Evolutionary conservation across 768 basidiomycete genomes (phyloP).

Genomic region (Lyophyllum atratum): DNA sequence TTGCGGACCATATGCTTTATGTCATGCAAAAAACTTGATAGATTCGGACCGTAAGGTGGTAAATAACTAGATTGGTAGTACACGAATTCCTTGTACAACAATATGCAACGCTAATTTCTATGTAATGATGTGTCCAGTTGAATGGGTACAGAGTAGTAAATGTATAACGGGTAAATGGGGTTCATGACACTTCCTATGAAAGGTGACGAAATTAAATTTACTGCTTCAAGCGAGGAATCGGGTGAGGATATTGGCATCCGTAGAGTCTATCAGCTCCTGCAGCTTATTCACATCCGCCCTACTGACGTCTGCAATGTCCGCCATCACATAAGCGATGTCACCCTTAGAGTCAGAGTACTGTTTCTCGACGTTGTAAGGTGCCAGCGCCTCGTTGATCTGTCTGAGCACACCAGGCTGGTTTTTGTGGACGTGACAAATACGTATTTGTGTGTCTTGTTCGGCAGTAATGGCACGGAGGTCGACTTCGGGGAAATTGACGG

Average conservation of each 20-base stretch:
- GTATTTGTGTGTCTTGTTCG: slow-evolving; percentile 78
- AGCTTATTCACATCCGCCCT: slow-evolving; percentile 76
- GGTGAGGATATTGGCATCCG: slow-evolving; percentile 87
- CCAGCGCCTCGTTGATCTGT: slow-evolving; percentile 91
- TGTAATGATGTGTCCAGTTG: slow-evolving; percentile 44
- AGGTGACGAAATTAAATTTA: not conserved
- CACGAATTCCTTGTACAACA: slow-evolving; percentile 23
- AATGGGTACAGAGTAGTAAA: slow-evolving; percentile 39
- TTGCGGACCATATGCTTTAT: not conserved
- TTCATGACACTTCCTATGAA: slow-evolving; percentile 1
- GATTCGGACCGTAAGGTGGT: slow-evolving; percentile 2
- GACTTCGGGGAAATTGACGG: slow-evolving; percentile 99
- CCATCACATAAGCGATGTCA: slow-evolving; percentile 93
- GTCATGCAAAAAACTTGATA: not conserved
- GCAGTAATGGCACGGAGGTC: slow-evolving; percentile 90
- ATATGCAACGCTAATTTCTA: slow-evolving; percentile 24
- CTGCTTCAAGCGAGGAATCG: slow-evolving; percentile 66
- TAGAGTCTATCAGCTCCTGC: slow-evolving; percentile 75
- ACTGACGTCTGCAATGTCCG: slow-evolving; percentile 93
- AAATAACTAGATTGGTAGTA: slow-evolving; percentile 22
- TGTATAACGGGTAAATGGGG: slow-evolving; percentile 21
- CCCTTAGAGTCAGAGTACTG: slow-evolving; percentile 98
- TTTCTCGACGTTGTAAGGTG: slow-evolving; percentile 97
- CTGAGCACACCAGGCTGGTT: slow-evolving; percentile 96
- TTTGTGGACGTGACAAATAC: slow-evolving; percentile 93